Conservation (phyloP, 75 land plant genomes). For the Cunninghamia lanceolata region DNA sequence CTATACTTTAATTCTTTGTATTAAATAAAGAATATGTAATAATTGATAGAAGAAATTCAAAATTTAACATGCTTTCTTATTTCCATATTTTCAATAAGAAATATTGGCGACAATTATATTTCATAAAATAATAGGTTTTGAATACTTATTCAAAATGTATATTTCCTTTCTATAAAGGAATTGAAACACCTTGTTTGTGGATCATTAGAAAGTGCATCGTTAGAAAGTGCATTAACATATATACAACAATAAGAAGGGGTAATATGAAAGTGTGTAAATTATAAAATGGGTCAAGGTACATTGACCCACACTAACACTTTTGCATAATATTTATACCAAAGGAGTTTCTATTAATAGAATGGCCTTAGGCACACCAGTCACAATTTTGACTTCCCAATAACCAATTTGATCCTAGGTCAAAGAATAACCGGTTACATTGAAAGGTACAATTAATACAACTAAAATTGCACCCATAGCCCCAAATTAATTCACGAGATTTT, state of each 20-base stretch:
- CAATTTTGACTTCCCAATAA: not conserved
- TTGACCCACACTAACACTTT: no score
- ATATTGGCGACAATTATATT: not conserved
- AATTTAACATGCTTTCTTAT: not conserved
- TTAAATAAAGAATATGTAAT: not conserved
- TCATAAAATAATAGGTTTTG: not conserved
- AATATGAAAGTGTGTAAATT: no score
- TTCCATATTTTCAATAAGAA: not conserved
- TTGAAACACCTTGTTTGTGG: not conserved
- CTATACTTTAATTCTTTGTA: not conserved
- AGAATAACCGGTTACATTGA: not conserved
- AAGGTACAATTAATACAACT: not conserved
- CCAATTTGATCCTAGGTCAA: not conserved
- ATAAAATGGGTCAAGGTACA: no score
- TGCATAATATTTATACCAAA: no score
- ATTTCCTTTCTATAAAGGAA: not conserved
- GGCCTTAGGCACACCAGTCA: no score
- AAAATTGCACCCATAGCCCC: not conserved
- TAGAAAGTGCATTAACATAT: no score
- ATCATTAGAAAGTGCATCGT: not conserved
- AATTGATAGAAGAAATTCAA: not conserved
- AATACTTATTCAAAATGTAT: not conserved
- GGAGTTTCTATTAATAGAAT: no score
- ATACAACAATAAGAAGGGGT: no score
- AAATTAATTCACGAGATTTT: not conserved